These are phyloP conservation scores for Harringtonia aguacate DNA, from an alignment of 2,329 filamentous ascomycete species.

Conservation along the genomic window DNA sequence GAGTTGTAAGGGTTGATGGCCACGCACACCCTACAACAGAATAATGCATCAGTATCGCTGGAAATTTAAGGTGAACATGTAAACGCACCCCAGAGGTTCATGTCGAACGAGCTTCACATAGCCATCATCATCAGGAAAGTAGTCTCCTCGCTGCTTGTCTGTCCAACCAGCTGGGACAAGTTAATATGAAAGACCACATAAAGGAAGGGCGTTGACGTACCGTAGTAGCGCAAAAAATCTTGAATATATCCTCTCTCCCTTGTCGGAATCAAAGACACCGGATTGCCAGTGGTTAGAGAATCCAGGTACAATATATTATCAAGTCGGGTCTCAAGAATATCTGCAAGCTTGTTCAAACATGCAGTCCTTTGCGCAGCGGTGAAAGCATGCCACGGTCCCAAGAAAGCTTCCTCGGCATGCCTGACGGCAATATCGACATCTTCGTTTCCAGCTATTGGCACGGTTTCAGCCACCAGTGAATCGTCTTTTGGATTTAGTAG, in stretches of 20 bases:
- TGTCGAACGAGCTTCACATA: slow-evolving; percentile 24
- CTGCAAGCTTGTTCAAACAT: neutral
- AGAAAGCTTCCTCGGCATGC: neutral
- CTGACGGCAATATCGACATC: slow-evolving; percentile 1
- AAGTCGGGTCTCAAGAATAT: neutral
- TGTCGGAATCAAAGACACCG: slow-evolving; percentile 5
- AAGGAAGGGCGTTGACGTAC: too few species aligned
- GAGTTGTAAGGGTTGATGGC: slow-evolving; percentile 17
- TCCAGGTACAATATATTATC: slow-evolving; percentile 16
- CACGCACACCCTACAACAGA: slow-evolving; percentile 8
- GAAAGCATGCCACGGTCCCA: neutral
- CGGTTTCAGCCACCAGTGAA: neutral
- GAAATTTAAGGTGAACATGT: too few species aligned
- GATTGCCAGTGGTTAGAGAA: slow-evolving; percentile 23
- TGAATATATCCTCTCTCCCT: slow-evolving; percentile 23
- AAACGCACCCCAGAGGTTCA: slow-evolving; percentile 17
- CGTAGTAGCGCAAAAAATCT: slow-evolving; percentile 7
- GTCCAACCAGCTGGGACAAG: slow-evolving; percentile 21
- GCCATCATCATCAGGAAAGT: slow-evolving; percentile 22
- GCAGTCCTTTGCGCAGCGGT: neutral
- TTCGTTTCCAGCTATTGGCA: neutral
- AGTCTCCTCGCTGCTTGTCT: slow-evolving; percentile 25
- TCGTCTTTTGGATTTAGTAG: slow-evolving; percentile 2
- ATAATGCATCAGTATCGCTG: too few species aligned
- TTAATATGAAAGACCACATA: too few species aligned